Evolutionary conservation across 2,329 filamentous ascomycete genomes (phyloP).

Genomic region (Corinectria fuckeliana): DNA sequence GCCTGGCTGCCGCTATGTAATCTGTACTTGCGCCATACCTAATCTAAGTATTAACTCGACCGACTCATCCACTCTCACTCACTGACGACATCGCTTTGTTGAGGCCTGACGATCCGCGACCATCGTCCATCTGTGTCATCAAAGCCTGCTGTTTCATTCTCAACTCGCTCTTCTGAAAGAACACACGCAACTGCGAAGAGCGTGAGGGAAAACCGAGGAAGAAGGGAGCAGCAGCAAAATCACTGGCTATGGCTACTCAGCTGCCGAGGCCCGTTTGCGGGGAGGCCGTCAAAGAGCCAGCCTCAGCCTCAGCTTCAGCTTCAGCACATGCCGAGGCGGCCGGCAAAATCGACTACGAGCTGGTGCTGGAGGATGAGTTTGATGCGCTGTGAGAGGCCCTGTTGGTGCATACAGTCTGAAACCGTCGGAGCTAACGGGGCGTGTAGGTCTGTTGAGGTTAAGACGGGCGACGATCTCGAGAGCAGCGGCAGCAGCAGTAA

Average conservation of each 20-base stretch:
- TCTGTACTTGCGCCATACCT: background rate
- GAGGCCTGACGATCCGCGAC: background rate
- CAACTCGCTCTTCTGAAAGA: too few relatives aligned
- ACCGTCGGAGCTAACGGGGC: conserved; percentile 3
- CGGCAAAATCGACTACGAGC: conserved; percentile 36
- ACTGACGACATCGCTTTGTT: conserved; percentile 2
- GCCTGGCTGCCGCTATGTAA: conserved; percentile 2
- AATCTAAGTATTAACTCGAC: too few relatives aligned
- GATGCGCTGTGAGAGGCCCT: conserved; percentile 56
- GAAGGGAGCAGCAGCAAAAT: too few relatives aligned
- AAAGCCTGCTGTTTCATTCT: background rate
- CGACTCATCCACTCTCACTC: background rate
- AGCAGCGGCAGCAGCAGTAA: conserved; percentile 20
- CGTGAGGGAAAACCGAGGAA: background rate
- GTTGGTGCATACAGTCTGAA: background rate
- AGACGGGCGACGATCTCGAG: conserved; percentile 28
- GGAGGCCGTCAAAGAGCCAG: conserved; percentile 9
- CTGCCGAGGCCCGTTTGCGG: conserved; percentile 15
- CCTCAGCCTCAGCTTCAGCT: background rate
- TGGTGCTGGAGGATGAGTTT: conserved; percentile 59
- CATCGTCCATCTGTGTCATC: background rate
- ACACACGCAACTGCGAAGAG: background rate
- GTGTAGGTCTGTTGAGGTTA: conserved; percentile 48
- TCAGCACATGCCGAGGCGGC: background rate
- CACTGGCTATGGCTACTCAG: conserved; percentile 6